A percentile compares a stretch with the other conserved stretches of the same genome.
phyloP scores from a whole-genome alignment of 495 filamentous ascomycete species.

The Daldinia grandis region DNA sequence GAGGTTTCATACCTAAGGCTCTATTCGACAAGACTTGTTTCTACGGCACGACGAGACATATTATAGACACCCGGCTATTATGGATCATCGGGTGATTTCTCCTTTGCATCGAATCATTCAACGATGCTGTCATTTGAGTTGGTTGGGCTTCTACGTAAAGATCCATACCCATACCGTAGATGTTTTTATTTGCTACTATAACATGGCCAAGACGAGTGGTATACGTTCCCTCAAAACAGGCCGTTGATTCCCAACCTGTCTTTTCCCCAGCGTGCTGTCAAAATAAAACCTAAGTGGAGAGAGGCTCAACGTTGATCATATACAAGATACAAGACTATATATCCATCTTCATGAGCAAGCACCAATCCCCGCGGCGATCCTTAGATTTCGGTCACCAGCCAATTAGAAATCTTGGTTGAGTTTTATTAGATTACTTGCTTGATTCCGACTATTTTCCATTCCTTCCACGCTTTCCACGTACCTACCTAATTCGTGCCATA shows the following conservation, averaged over 20 bases:
- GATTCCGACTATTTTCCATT: neutral
- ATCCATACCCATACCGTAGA: neutral
- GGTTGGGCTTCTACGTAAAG: constrained; percentile 1
- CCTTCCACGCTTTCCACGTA: neutral
- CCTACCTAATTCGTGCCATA: neutral
- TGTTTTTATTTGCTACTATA: neutral
- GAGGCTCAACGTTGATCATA: constrained; percentile 37
- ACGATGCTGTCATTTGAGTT: neutral
- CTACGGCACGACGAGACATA: neutral
- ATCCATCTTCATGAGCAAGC: constrained; percentile 2
- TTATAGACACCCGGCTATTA: neutral
- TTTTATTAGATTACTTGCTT: neutral
- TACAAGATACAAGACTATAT: constrained; percentile 23
- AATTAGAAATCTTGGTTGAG: neutral
- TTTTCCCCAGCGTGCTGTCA: neutral
- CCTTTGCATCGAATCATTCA: constrained; percentile 6
- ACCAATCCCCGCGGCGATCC: constrained; percentile 2
- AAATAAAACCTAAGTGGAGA: constrained; percentile 10
- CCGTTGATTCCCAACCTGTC: neutral
- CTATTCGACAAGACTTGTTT: neutral
- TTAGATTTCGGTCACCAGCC: neutral
- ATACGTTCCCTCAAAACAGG: neutral
- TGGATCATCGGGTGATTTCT: constrained; percentile 21
- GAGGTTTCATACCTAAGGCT: neutral
- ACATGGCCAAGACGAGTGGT: neutral